These are phyloP conservation scores for Globisporangium rhizosaccharum DNA, from an alignment of 352 stramenopile genomes.

Conservation along the genomic window DNA sequence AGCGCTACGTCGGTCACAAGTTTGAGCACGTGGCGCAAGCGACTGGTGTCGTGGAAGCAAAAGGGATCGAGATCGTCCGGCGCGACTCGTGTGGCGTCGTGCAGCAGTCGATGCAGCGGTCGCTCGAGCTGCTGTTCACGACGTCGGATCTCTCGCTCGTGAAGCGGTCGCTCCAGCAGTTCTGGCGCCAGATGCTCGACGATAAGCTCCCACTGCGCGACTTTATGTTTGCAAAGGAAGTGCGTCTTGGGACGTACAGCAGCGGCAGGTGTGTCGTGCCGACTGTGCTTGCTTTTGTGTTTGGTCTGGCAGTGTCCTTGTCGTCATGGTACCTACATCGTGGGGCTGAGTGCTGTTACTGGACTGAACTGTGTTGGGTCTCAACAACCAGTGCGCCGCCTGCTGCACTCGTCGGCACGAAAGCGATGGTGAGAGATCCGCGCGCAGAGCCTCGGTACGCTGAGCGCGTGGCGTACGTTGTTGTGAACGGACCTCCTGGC, in stretches of 20 bases:
- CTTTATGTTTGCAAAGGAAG: slow-evolving; percentile 85
- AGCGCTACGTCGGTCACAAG: slow-evolving; percentile 90
- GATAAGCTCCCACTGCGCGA: slow-evolving; percentile 58
- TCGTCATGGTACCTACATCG: too few relatives aligned
- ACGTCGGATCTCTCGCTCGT: slow-evolving; percentile 68
- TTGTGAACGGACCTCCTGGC: slow-evolving; percentile 84
- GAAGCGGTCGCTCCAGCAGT: slow-evolving; percentile 53
- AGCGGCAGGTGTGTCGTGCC: slow-evolving; percentile 28
- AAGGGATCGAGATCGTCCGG: slow-evolving; percentile 92
- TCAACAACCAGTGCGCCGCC: slow-evolving; percentile 44
- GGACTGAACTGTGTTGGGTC: background rate
- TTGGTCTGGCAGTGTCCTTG: background rate
- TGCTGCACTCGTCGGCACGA: slow-evolving; percentile 70
- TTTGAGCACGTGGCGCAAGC: slow-evolving; percentile 62
- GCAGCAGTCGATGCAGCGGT: slow-evolving; percentile 58
- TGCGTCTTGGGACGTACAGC: slow-evolving; percentile 80
- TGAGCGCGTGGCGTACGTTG: slow-evolving; percentile 88
- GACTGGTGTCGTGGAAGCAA: slow-evolving; percentile 73
- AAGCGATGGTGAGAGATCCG: slow-evolving; percentile 75
- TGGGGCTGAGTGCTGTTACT: background rate
- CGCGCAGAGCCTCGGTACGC: slow-evolving; percentile 75
- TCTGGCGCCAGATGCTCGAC: slow-evolving; percentile 68
- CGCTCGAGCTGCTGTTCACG: slow-evolving; percentile 58
- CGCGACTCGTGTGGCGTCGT: slow-evolving; percentile 91
- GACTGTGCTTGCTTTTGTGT: background rate